Evolutionary conservation across 805 yeast genomes (phyloP), one percentile per base, ranked within the genome.

Genomic region (Komagataella pseudopastoris): DNA sequence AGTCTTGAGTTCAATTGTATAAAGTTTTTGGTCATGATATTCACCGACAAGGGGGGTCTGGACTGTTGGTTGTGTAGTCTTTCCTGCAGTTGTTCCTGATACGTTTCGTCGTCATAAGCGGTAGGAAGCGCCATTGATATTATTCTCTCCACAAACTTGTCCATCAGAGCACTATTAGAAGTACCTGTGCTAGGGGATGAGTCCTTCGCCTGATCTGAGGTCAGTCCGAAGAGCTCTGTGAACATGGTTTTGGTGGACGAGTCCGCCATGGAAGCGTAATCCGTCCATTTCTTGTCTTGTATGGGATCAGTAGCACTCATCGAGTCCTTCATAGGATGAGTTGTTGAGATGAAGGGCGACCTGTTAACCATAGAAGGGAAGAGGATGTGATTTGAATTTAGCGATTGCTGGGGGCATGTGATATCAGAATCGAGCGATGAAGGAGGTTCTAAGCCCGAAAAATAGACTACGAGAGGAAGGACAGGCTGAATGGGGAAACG

Each of bases 71-170:
- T 74, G 48, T 71, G 76, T n/a, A 80, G 68, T 51, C 96, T 66
- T 14, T 71, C 72, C 48, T 75, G 71, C 20, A 83, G 63, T 3
- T 71, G 57, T 48, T 65, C 63, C 43, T 62, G 60, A 16, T 64
- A 68, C 17, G 71, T 72, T 20, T 72, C 72, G 18, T 72, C 64
- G 17, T 76, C 75, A 2, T 78, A 71, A 0, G 78, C 68, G 0
- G 85, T 74, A 0, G 95, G 93, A 23, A 87, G 69, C 1, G 89
- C 84, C 81, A 86, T 78, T 20, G 80, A 70, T 6, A 88, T 66
- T 49, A 87, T 68, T 59, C 81, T 76, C 59, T 88, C 96, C 56
- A 88, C 75, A 51, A 88, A 64, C 51, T 81, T 82, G 57, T 88
- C 95, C 0, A 86, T 73, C 60, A 85, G 60, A 6, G 39, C 39